phyloP scores from a whole-genome alignment of 306 rosid species.

The Trichosanthes truncata region DNA sequence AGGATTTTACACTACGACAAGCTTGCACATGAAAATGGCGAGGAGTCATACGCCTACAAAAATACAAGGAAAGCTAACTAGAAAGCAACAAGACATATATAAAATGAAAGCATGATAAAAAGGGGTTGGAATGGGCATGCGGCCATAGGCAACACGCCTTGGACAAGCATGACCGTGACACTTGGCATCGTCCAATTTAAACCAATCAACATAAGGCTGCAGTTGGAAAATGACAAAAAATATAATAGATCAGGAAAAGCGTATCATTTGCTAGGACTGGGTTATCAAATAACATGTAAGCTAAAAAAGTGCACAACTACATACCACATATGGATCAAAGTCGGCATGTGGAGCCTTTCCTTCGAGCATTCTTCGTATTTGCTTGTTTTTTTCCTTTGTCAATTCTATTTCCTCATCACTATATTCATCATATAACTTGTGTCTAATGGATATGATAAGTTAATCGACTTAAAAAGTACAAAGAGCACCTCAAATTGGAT shows the following conservation, averaged over 20 bases:
- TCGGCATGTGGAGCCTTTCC: slow-evolving; percentile 74
- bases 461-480: slow-evolving; percentile 7
- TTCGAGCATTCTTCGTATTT: slow-evolving; percentile 46
- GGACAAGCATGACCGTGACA: too few species aligned
- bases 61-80: too few species aligned
- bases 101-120: too few species aligned
- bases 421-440: slow-evolving; percentile 60
- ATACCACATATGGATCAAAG: slow-evolving; percentile 69
- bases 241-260: background rate
- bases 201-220: slow-evolving; percentile 86
- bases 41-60: too few species aligned
- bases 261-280: background rate
- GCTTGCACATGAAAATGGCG: too few species aligned
- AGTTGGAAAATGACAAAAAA: slow-evolving; percentile 15
- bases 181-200: slow-evolving; percentile 84
- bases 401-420: slow-evolving; percentile 73
- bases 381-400: slow-evolving; percentile 53
- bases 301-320: slow-evolving; percentile 19
- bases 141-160: too few species aligned
- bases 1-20: too few species aligned
- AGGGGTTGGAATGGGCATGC: too few species aligned
- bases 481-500: background rate
- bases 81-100: too few species aligned
- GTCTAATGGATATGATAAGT: slow-evolving; percentile 36
- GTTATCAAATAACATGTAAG: background rate